These are phyloP conservation scores for Dictyostelium capitatum DNA, from an alignment of 78 protist genomes.

Conservation along the genomic window DNA sequence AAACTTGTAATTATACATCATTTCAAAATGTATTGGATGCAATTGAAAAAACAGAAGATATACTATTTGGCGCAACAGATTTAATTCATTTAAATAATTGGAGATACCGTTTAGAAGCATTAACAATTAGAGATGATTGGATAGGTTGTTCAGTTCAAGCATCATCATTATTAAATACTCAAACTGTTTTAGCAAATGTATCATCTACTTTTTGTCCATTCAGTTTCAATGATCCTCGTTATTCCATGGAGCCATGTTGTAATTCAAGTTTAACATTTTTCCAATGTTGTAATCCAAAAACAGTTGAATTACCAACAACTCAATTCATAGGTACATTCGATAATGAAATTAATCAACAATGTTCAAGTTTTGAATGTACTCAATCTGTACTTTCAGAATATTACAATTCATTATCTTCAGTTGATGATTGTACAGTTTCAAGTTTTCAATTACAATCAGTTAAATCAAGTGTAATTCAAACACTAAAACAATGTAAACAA, in stretches of 20 bases:
- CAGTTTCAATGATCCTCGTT: neutral
- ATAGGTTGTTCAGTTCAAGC: conserved; percentile 25
- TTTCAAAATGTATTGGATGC: neutral
- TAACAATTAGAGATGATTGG: conserved; percentile 52
- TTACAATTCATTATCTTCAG: neutral
- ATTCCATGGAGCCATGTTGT: conserved; percentile 52
- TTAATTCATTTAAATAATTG: neutral
- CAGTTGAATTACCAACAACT: neutral
- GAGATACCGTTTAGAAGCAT: conserved; percentile 18
- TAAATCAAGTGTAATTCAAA: neutral
- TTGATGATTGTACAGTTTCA: conserved; percentile 12
- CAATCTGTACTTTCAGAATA: conserved; percentile 37
- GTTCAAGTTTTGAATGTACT: conserved; percentile 46
- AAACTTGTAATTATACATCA: conserved; percentile 21
- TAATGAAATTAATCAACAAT: conserved; percentile 20
- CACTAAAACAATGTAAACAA: neutral
- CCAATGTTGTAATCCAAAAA: conserved; percentile 59
- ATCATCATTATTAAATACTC: neutral
- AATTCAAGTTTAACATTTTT: conserved; percentile 5
- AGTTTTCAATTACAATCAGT: neutral
- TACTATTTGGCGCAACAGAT: neutral
- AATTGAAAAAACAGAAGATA: neutral
- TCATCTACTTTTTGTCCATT: conserved; percentile 30
- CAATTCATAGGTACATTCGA: neutral
- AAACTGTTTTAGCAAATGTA: neutral